A percentile compares a stretch with the other conserved stretches of the same genome.
Evolutionary conservation across 305 asterid genomes (phyloP).

Genomic region (Fraxinus greggii): DNA sequence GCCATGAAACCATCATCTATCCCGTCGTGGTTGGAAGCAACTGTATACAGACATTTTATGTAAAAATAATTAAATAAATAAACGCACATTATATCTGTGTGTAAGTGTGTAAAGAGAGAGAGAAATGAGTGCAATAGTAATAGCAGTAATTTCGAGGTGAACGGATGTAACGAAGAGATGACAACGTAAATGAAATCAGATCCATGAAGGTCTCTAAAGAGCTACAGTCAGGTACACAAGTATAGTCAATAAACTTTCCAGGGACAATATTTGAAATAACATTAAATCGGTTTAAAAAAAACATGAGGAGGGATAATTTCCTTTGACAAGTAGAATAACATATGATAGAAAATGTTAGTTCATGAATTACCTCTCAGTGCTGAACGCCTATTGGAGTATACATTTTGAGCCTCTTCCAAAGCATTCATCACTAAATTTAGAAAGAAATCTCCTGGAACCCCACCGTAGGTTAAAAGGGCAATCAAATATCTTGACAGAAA

Average conservation of each 20-base stretch:
- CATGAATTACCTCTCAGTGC: constrained; percentile 63
- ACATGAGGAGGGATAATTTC: neutral
- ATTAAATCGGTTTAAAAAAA: neutral
- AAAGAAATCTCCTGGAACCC: constrained; percentile 61
- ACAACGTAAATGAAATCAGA: neutral
- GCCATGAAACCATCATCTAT: constrained; percentile 42
- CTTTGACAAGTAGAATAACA: constrained; percentile 5
- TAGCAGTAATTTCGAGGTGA: neutral
- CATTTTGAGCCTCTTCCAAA: constrained; percentile 52
- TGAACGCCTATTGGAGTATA: constrained; percentile 48
- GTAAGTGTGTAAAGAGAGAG: neutral
- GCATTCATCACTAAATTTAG: constrained; percentile 44
- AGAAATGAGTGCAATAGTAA: neutral
- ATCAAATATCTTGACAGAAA: constrained; percentile 62
- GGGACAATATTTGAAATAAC: neutral
- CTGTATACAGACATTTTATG: constrained; percentile 45
- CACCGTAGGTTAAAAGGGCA: constrained; percentile 72
- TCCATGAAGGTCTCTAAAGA: neutral
- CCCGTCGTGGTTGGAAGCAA: constrained; percentile 51
- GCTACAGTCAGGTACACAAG: neutral
- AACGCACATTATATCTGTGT: neutral
- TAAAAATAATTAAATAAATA: neutral
- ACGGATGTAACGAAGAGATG: neutral
- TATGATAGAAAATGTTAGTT: neutral
- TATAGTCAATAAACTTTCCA: neutral